Percentiles rank a stretch among this genome's conserved stretches.
These are phyloP conservation scores for Primulina eburnea DNA, from an alignment of 257 asterid species.

Conservation along the genomic window DNA sequence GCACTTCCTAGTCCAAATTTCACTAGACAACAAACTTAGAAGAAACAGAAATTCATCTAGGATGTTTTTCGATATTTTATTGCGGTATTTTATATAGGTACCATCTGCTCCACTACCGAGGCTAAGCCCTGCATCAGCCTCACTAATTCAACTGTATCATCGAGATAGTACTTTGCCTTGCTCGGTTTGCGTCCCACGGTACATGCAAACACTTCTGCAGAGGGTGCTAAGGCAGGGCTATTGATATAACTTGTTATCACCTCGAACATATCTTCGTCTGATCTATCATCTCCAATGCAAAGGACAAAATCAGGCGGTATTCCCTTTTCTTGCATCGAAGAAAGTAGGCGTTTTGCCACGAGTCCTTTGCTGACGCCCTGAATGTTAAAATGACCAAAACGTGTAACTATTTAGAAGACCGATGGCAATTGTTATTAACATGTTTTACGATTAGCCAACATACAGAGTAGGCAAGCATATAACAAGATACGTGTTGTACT, in stretches of 20 bases:
- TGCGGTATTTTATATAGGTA: neutral
- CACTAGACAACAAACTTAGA: too few relatives aligned
- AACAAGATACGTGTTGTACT: too few relatives aligned
- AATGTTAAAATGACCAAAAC: neutral
- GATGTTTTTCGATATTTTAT: too few relatives aligned
- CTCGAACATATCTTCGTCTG: conserved; percentile 62
- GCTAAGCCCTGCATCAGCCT: conserved; percentile 54
- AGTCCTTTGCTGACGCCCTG: conserved; percentile 62
- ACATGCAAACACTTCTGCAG: conserved; percentile 58
- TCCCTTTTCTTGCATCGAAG: conserved; percentile 42
- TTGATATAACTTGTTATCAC: conserved; percentile 39
- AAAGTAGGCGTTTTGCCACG: conserved; percentile 52
- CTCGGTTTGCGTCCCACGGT: conserved; percentile 54
- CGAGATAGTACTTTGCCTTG: conserved; percentile 57
- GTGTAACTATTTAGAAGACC: too few relatives aligned
- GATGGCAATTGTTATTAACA: too few relatives aligned
- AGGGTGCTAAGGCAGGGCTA: conserved; percentile 45
- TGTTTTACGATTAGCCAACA: too few relatives aligned
- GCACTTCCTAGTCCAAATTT: too few relatives aligned
- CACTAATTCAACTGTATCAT: conserved; percentile 46
- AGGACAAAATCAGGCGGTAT: conserved; percentile 45
- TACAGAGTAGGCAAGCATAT: too few relatives aligned
- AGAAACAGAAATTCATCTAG: too few relatives aligned
- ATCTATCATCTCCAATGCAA: conserved; percentile 55
- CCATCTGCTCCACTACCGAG: conserved; percentile 42